Percentiles rank a stretch among this genome's conserved stretches.
These are phyloP conservation scores for Plectranthus barbatus DNA, from an alignment of 257 asterid species.

Conservation along the genomic window DNA sequence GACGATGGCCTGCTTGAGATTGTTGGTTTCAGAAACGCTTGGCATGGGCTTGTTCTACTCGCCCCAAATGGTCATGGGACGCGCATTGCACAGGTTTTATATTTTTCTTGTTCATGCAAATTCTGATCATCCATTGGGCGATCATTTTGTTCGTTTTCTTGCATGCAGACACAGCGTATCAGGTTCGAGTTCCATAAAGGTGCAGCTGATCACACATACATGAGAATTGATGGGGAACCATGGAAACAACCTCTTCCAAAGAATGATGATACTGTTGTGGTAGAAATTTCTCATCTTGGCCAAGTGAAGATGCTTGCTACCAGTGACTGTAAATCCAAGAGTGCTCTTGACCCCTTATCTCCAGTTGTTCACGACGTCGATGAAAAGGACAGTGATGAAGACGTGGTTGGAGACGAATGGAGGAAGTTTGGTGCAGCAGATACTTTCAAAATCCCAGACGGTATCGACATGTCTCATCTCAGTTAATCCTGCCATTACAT, in stretches of 20 bases:
- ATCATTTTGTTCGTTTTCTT: neutral
- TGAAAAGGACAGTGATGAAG: conserved; percentile 43
- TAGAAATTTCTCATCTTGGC: conserved; percentile 66
- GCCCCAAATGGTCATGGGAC: conserved; percentile 92
- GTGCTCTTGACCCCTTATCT: conserved; percentile 43
- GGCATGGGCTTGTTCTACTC: conserved; percentile 82
- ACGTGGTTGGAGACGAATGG: conserved; percentile 40
- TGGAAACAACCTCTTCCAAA: conserved; percentile 88
- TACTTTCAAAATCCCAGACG: conserved; percentile 75
- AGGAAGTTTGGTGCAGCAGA: conserved; percentile 94
- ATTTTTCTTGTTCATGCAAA: no score
- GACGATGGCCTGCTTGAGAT: conserved; percentile 84
- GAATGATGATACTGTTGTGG: conserved; percentile 60
- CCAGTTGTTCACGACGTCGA: conserved; percentile 20
- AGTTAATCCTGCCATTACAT: conserved; percentile 24
- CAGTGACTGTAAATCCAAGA: conserved; percentile 48
- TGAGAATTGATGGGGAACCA: conserved; percentile 92
- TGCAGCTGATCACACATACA: conserved; percentile 57
- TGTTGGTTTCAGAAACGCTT: conserved; percentile 90
- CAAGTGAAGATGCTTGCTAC: conserved; percentile 90
- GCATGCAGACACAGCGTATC: conserved; percentile 53
- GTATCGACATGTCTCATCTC: conserved; percentile 56
- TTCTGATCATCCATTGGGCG: no score
- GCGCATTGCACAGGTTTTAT: conserved; percentile 83
- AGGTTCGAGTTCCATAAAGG: conserved; percentile 74